phyloP scores from a whole-genome alignment of 2,329 filamentous ascomycete species.

The Aspergillus fructus region DNA sequence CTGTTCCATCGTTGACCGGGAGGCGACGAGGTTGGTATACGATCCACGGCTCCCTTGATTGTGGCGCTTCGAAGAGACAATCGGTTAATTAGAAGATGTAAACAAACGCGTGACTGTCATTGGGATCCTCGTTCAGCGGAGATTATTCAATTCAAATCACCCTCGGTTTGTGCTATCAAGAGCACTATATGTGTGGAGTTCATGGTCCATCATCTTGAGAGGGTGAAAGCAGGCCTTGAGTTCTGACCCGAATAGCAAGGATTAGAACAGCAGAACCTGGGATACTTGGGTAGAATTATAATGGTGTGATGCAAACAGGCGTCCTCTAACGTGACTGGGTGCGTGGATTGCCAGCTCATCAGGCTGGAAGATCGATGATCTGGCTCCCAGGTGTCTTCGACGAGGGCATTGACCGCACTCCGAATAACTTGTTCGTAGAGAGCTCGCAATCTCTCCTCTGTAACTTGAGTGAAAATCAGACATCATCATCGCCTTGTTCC shows the following conservation, averaged over 20 bases:
- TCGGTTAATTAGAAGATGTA: neutral
- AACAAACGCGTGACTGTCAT: neutral
- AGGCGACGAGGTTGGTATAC: neutral
- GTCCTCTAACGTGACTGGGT: neutral
- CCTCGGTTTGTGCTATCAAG: neutral
- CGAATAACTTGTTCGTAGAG: neutral
- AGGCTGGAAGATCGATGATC: conserved; percentile 3
- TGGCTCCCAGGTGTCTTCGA: neutral
- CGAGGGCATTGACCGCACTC: neutral
- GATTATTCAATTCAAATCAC: neutral
- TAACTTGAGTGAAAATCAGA: neutral
- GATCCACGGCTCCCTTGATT: conserved; percentile 10
- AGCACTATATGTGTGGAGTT: neutral
- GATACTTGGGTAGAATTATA: neutral
- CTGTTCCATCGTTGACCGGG: neutral
- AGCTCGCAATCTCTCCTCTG: neutral
- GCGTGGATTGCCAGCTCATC: conserved; percentile 6
- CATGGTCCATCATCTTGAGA: neutral
- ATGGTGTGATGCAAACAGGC: conserved; percentile 1
- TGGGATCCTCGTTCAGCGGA: conserved; percentile 4
- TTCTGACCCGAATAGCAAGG: neutral
- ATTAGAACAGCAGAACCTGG: neutral
- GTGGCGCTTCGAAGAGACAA: neutral
- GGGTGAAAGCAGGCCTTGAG: neutral
- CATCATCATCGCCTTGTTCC: neutral